phyloP scores from a whole-genome alignment of 805 yeast genomes.

The Ogataea methanolica region DNA sequence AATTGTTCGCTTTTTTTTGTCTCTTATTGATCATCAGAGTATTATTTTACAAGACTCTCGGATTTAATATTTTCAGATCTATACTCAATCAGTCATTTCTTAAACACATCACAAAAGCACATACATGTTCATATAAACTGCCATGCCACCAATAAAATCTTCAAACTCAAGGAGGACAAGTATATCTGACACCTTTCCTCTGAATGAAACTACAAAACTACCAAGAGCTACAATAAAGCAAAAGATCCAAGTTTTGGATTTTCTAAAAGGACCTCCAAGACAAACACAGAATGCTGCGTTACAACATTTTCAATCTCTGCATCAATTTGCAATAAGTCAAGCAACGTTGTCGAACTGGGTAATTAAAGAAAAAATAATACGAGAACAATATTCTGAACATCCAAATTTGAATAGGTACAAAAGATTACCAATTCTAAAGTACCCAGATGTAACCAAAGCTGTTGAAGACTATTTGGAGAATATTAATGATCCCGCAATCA shows the following conservation, averaged over 20 bases:
- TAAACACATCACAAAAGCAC: too few species aligned
- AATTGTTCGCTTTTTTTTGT: too few species aligned
- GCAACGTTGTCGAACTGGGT: constrained; percentile 34
- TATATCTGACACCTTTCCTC: background rate
- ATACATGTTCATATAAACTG: too few species aligned
- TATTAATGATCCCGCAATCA: constrained; percentile 9
- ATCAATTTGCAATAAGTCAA: constrained; percentile 29
- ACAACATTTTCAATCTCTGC: constrained; percentile 18
- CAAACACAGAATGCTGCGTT: constrained; percentile 25
- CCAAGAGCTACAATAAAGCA: constrained; percentile 30
- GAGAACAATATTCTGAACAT: constrained; percentile 19
- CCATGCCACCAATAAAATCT: too few species aligned
- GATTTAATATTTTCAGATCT: too few species aligned
- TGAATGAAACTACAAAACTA: constrained; percentile 6
- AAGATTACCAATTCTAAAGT: constrained; percentile 29
- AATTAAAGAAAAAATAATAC: constrained; percentile 19
- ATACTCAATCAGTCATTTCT: too few species aligned
- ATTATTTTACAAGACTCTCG: too few species aligned
- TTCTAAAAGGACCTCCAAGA: constrained; percentile 28
- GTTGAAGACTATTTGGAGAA: constrained; percentile 26
- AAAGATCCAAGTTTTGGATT: constrained; percentile 31
- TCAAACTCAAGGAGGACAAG: too few species aligned
- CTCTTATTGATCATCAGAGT: too few species aligned
- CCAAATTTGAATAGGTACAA: constrained; percentile 27
- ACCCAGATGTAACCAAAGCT: constrained; percentile 30